Evolutionary conservation across 2,329 filamentous ascomycete genomes (phyloP), one percentile per base, ranked within the genome.

Genomic region (Diplodia corticola): DNA sequence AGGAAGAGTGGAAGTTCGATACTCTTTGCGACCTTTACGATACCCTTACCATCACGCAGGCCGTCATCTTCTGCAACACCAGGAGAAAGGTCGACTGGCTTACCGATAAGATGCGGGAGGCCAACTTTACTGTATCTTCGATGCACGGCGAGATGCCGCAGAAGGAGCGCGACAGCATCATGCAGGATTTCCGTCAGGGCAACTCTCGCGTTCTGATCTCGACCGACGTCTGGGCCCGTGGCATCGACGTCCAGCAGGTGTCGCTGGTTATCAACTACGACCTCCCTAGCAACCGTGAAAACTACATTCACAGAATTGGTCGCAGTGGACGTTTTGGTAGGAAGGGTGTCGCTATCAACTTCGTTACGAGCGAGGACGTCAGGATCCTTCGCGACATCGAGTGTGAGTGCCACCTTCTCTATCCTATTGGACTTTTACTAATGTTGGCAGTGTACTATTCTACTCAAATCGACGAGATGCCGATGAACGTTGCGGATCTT

Each of bases 71-170:
- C 85, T 99, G 95, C 86, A 99, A 99, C 81, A 99, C 95, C 6
- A 90, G 95, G 71, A 89, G 95, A 79, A 99, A 99, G 91, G 95
- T 99, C 63, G 95, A 99, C 79, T 99, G 95, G 95, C 83, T 99
- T 68, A 98, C 95, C 4, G 95, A 99, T 82, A 99, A 99, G 85
- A 97, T 99, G 92, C 91, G 93, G 70, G 95, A 97, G 79, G 92
- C 93, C 73, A 97, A 99, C 82, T 99, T 99, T 79, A 99, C 95
- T 0, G 95, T 99, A 71, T 96, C 91, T 73, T 94, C 91, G 73
- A 99, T 99, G 95, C 95, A 99, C 77, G 95, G 95, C 71, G 95
- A 99, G 75, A 99, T 99, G 95, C 93, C 93, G 26, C 95, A 99
- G 79, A 95, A 95, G 81, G 93, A 98, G 80, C 90, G 95, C 73